Evolutionary conservation across 2,329 filamentous ascomycete species (phyloP).

Genomic region (Thielaviopsis euricoi): DNA sequence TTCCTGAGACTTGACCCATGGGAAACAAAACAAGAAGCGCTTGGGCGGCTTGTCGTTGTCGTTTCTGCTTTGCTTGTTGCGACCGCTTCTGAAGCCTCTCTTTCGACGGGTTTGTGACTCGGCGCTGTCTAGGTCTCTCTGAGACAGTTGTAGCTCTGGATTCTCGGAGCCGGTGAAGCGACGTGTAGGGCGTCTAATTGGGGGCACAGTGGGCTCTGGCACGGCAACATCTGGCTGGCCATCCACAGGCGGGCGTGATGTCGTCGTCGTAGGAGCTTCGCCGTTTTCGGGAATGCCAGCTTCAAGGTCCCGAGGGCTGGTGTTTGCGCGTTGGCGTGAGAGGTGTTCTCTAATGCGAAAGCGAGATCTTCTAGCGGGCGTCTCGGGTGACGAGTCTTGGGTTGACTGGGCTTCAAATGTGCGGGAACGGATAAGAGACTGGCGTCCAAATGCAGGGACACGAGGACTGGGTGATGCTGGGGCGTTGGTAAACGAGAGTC

Average conservation of each 20-base stretch:
- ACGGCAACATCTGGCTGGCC: not conserved
- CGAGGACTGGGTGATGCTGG: not conserved
- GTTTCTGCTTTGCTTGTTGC: not conserved
- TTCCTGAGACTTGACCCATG: slow-evolving; percentile 35
- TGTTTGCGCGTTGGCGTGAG: not conserved
- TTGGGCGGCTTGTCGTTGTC: not conserved
- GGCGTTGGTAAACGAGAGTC: not conserved
- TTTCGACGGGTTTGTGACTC: not conserved
- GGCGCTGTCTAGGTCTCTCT: slow-evolving; percentile 11
- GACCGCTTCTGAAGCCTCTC: not conserved
- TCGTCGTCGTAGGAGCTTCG: not conserved
- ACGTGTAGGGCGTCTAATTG: slow-evolving; percentile 3
- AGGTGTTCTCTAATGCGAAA: not conserved
- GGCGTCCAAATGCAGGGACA: slow-evolving; percentile 1
- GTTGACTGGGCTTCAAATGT: not conserved
- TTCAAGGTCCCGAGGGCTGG: not conserved
- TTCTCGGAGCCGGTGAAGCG: slow-evolving; percentile 27
- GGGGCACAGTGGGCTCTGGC: slow-evolving; percentile 1
- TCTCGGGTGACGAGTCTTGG: slow-evolving; percentile 5
- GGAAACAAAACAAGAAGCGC: slow-evolving; percentile 35
- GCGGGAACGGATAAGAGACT: slow-evolving; percentile 5
- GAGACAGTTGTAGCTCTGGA: slow-evolving; percentile 30
- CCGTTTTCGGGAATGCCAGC: not conserved
- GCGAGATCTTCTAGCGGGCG: not conserved
- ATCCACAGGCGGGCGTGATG: not conserved